phyloP scores from a whole-genome alignment of 352 stramenopile species.

The Phytophthora hybrid region DNA sequence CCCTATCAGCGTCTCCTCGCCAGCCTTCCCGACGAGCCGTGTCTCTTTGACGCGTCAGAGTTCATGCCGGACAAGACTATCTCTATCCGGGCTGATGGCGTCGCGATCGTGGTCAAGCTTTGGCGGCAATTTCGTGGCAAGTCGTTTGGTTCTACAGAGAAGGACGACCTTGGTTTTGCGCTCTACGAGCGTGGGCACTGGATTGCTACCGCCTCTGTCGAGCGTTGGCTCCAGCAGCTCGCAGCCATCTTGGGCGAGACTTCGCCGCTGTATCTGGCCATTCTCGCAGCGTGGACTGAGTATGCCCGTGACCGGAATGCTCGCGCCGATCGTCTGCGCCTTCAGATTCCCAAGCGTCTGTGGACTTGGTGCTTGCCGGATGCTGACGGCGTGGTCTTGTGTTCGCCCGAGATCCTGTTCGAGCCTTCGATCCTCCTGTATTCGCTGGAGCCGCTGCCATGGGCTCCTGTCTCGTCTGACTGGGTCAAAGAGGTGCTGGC shows the following conservation, averaged over 20 bases:
- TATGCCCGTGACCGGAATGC: not conserved
- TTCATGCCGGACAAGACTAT: not conserved
- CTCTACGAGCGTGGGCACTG: not conserved
- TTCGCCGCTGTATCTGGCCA: not conserved
- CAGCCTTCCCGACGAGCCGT: not conserved
- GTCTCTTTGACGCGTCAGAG: not conserved
- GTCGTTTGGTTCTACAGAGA: not conserved
- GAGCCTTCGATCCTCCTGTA: constrained; percentile 1
- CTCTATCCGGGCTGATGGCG: not conserved
- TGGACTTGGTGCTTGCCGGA: not conserved
- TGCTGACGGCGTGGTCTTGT: too few species aligned
- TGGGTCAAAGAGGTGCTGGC: not conserved
- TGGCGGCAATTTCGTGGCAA: not conserved
- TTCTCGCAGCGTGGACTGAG: not conserved
- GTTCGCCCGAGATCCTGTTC: not conserved
- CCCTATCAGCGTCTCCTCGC: not conserved
- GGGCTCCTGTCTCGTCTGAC: not conserved
- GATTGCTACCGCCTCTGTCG: not conserved
- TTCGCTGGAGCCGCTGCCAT: not conserved
- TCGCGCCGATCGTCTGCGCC: not conserved
- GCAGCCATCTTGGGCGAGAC: not conserved
- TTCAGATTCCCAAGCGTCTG: not conserved
- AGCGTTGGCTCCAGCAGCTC: not conserved
- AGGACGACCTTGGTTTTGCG: not conserved
- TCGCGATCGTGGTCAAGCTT: not conserved